Base-by-base conservation (phyloP, 1,284 basidiomycete species). In the Thecaphora thlaspeos region DNA sequence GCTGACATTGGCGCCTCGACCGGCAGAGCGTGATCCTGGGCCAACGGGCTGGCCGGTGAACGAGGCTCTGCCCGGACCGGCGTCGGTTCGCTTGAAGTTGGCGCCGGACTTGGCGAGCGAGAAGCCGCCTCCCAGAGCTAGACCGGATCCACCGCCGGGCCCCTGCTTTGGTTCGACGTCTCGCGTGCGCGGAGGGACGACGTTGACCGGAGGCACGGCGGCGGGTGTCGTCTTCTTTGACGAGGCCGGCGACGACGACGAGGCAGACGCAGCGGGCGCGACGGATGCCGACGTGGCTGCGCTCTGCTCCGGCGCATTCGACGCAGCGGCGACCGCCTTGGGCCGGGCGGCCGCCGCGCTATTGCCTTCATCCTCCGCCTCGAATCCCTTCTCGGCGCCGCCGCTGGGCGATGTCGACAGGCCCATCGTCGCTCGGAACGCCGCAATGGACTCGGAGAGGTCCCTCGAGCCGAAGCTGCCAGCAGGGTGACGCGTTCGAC, bases 101-200 rank as follows among this genome's bases (percentile, higher is more conserved):
- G 53, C 51, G 3, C 61, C 61, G 2, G 54, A 60, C 46, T 60
- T 64, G 41, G 56, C 56, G 8, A 64, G 46, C 32, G 61, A 64
- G 23, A 64, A 64, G 22, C 61, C 61, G 7, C 61, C 61, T n/a
- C 61, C 61, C 1, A 64, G 46, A 4, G 61, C 61, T 5, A 64
- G 39, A 7, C 61, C 61, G 17, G 45, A 54, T 7, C 61, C 61
- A 2, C 37, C 19, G 9, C 38, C n/a, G 11, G 32, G 7, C 1
- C 41, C 38, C 28, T 60, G 61, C 34, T 51, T 55, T 7, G 61
- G 61, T 36, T 51, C 48, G 19, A 43, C n/a, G 23, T 48, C 51
- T 0, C 48, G 51, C 0, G 48, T 43, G 43, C 43, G 43, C 19
- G 23, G 22, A 15, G 23, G 5, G n/a, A 47, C 52, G 3, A 26